Evolutionary conservation across 2,329 filamentous ascomycete species (phyloP).

Genomic region (Curvularia lunata): DNA sequence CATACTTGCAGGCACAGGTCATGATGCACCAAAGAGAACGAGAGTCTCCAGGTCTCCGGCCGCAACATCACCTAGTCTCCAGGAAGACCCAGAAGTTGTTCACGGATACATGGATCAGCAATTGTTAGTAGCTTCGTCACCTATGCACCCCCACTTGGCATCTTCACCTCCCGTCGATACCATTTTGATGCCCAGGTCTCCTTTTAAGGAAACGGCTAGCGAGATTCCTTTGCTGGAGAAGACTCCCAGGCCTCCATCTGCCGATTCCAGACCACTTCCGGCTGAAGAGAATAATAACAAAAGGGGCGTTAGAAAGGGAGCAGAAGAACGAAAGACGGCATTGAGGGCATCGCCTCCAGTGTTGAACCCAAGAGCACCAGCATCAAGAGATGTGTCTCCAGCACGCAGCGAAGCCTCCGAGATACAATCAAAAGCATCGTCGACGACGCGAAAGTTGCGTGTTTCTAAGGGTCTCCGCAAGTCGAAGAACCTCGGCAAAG

Average conservation of each 20-base stretch:
- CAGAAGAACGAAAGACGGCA: conserved; percentile 3
- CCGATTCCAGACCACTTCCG: neutral
- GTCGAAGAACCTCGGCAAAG: conserved; percentile 23
- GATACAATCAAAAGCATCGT: conserved; percentile 18
- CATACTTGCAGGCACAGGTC: neutral
- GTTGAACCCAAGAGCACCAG: conserved; percentile 4
- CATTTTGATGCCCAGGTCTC: conserved; percentile 4
- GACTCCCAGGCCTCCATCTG: neutral
- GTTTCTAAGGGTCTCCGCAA: conserved; percentile 38
- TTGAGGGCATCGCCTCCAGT: conserved; percentile 2
- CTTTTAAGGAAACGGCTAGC: conserved; percentile 4
- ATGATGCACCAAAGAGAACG: conserved; percentile 7
- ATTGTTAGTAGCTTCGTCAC: conserved; percentile 25
- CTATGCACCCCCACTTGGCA: conserved; percentile 9
- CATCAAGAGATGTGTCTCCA: conserved; percentile 14
- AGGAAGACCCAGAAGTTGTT: conserved; percentile 36
- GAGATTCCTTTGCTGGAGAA: neutral
- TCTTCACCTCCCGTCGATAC: conserved; percentile 11
- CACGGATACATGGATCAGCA: conserved; percentile 42
- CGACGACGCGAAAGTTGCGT: conserved; percentile 21
- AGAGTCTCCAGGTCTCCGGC: conserved; percentile 12
- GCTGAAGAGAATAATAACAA: conserved; percentile 6
- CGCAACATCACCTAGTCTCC: conserved; percentile 16
- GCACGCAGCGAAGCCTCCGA: conserved; percentile 11
- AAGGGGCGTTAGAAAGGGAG: conserved; percentile 7